phyloP scores from a whole-genome alignment of 2,329 filamentous ascomycete species.

The Truncatella angustata region DNA sequence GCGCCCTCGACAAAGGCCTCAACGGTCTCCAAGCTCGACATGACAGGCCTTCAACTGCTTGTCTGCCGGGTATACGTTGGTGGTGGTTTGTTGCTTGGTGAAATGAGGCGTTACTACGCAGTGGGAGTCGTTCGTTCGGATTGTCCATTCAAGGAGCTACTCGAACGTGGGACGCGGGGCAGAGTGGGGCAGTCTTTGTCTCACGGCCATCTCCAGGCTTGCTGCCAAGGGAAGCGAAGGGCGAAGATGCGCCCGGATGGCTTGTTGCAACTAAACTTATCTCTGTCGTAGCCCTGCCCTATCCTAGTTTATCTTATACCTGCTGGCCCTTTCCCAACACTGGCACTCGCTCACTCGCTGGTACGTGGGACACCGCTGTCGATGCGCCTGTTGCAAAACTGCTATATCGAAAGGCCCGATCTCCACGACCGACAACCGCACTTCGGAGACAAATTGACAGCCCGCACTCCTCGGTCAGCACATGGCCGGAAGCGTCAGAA shows the following conservation, averaged over 20 bases:
- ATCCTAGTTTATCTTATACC: no score
- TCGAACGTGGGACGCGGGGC: slow-evolving; percentile 10
- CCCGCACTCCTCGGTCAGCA: no score
- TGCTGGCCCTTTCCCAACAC: no score
- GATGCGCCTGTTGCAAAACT: no score
- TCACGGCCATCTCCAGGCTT: background rate
- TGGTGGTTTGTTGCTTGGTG: background rate
- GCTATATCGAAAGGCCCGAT: no score
- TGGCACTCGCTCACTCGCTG: no score
- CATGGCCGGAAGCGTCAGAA: no score
- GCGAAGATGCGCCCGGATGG: background rate
- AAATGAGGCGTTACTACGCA: background rate
- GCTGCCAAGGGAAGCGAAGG: background rate
- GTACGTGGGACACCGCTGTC: no score
- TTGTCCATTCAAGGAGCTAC: slow-evolving; percentile 3
- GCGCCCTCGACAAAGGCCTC: slow-evolving; percentile 91
- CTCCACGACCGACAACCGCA: no score
- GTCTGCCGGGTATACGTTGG: background rate
- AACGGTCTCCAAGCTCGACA: slow-evolving; percentile 54
- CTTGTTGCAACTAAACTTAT: no score
- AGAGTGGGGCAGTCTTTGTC: slow-evolving; percentile 7
- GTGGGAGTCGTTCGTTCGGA: slow-evolving; percentile 1
- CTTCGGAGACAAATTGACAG: no score
- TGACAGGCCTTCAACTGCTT: background rate
- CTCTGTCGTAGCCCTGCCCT: no score